phyloP scores from a whole-genome alignment of 306 rosid species.

The Senna siamea region DNA sequence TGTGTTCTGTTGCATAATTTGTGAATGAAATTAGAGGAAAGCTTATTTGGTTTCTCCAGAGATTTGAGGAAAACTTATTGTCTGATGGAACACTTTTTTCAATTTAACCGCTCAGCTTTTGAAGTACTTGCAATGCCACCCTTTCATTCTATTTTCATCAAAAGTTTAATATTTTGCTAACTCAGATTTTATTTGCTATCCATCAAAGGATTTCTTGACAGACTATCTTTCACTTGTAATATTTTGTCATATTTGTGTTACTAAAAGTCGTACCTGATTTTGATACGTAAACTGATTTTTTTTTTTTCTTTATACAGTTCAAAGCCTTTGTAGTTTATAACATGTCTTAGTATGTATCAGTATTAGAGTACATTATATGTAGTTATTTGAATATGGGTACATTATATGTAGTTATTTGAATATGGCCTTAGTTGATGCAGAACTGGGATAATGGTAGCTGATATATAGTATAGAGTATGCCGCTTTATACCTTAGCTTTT shows the following conservation, averaged over 20 bases:
- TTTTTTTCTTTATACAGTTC: background rate
- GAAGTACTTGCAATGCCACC: too few species aligned
- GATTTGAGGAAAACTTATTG: background rate
- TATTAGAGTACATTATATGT: background rate
- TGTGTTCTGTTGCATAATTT: background rate
- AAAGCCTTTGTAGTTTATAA: background rate
- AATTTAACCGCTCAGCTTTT: too few species aligned
- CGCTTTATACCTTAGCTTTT: background rate
- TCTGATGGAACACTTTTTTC: too few species aligned
- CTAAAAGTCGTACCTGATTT: constrained; percentile 1
- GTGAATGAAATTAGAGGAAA: background rate
- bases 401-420: background rate
- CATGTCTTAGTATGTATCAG: background rate
- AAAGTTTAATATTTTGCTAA: too few species aligned
- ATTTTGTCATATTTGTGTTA: background rate
- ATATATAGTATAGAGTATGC: background rate
- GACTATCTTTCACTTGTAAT: background rate
- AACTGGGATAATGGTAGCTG: background rate
- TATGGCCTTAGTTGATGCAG: background rate
- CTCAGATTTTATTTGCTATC: background rate
- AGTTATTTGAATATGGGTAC: background rate
- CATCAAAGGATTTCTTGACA: background rate
- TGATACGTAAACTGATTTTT: background rate
- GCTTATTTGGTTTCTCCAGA: too few species aligned
- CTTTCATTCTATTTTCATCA: too few species aligned